Conservation (phyloP, 345 rosid genomes). For the Balakata baccata region DNA sequence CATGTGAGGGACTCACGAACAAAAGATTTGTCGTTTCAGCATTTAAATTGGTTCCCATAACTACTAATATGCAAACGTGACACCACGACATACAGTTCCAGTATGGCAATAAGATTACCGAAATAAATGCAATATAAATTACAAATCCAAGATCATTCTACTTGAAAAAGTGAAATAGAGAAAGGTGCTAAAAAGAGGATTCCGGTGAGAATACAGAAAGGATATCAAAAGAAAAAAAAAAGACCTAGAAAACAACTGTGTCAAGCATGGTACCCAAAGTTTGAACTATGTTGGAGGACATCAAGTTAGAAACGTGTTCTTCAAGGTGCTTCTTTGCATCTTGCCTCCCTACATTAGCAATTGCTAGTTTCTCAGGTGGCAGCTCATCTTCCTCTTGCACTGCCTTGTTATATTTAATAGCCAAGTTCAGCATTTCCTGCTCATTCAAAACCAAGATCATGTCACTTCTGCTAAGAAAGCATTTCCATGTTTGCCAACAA, state of each 20-base stretch:
- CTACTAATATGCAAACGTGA: neutral
- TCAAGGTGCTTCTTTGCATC: slow-evolving; percentile 98
- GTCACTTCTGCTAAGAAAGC: neutral
- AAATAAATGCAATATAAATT: too few species aligned
- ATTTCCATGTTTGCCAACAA: neutral
- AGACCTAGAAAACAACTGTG: slow-evolving; percentile 72
- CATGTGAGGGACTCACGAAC: neutral
- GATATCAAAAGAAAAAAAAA: neutral
- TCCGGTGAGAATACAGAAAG: neutral
- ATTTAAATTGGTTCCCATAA: neutral
- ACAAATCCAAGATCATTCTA: slow-evolving; percentile 3
- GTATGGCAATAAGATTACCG: too few species aligned
- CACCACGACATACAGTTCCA: neutral
- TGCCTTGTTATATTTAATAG: slow-evolving; percentile 85
- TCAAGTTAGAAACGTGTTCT: slow-evolving; percentile 87
- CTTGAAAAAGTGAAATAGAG: neutral
- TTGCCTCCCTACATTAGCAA: slow-evolving; percentile 93
- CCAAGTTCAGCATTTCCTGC: slow-evolving; percentile 89
- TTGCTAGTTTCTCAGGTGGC: slow-evolving; percentile 91
- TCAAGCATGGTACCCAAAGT: slow-evolving; percentile 97
- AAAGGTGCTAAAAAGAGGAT: neutral
- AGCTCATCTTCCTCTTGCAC: slow-evolving; percentile 97
- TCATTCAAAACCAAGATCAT: slow-evolving; percentile 14
- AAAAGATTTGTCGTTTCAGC: neutral
- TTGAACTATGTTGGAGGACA: slow-evolving; percentile 98